Conservation (phyloP, 768 basidiomycete genomes). For the Termitomyces sp. region DNA sequence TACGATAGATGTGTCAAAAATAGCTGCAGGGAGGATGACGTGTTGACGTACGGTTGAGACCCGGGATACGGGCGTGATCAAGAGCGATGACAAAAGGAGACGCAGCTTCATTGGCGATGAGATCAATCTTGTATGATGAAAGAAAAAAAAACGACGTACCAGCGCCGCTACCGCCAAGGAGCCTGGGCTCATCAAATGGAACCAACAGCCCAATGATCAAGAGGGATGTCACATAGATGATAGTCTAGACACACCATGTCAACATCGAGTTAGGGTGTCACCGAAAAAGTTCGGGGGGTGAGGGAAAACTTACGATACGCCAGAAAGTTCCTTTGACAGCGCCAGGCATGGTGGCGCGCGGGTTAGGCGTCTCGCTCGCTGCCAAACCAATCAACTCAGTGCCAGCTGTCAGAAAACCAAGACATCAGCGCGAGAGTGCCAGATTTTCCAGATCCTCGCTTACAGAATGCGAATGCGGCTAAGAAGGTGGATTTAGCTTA, state of each 20-base stretch:
- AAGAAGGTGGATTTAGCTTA: background rate
- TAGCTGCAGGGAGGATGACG: background rate
- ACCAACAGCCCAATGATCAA: constrained; percentile 42
- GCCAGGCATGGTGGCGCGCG: constrained; percentile 40
- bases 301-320: constrained; percentile 36
- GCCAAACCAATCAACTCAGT: constrained; percentile 48
- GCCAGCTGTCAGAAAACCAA: constrained; percentile 28
- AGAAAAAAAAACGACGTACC: constrained; percentile 13
- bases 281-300: background rate
- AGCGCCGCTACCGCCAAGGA: constrained; percentile 37
- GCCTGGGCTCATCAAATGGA: constrained; percentile 34
- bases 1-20: background rate
- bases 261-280: background rate
- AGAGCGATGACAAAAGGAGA: constrained; percentile 48
- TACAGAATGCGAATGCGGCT: constrained; percentile 42
- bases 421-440: background rate
- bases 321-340: constrained; percentile 50
- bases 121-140: background rate
- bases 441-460: constrained; percentile 5
- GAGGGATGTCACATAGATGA: constrained; percentile 44
- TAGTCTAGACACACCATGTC: constrained; percentile 26
- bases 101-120: constrained; percentile 23
- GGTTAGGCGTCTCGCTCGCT: constrained; percentile 46
- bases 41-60: constrained; percentile 35
- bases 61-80: constrained; percentile 38